phyloP scores from a whole-genome alignment of 257 asterid genomes.

The Fraxinus pennsylvanica region DNA sequence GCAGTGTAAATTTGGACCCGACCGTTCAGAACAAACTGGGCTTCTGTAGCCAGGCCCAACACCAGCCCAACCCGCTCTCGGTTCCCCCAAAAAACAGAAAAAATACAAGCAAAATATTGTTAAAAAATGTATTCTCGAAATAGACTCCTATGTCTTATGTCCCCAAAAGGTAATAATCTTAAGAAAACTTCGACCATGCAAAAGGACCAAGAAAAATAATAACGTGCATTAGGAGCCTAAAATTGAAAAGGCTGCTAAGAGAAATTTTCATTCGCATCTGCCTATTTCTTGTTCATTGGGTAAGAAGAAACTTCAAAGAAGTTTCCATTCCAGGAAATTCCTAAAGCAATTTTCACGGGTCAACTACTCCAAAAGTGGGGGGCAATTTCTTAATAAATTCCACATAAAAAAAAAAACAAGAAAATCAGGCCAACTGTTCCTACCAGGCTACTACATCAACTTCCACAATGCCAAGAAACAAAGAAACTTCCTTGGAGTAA shows the following conservation, averaged over 20 bases:
- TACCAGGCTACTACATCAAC: conserved; percentile 27
- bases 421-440: conserved; percentile 32
- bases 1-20: background rate
- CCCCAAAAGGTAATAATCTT: background rate
- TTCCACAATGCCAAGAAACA: conserved; percentile 14
- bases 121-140: background rate
- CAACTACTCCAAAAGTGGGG: conserved; percentile 17
- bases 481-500: conserved; percentile 25
- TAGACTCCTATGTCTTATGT: background rate
- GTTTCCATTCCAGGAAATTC: conserved; percentile 27
- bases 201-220: background rate
- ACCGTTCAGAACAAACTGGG: background rate
- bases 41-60: background rate
- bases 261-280: background rate
- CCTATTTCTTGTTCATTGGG: background rate
- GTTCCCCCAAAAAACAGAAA: too few relatives aligned
- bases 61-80: background rate
- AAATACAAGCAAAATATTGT: background rate
- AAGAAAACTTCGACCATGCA: background rate
- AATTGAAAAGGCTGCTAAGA: background rate
- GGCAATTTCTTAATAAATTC: background rate
- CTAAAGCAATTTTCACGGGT: conserved; percentile 9
- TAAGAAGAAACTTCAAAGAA: background rate
- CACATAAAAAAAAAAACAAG: conserved; percentile 22
- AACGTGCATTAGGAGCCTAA: background rate